Evolutionary conservation across 176 grass and related monocot species (phyloP).

Genomic region (Aegilops bicornis): DNA sequence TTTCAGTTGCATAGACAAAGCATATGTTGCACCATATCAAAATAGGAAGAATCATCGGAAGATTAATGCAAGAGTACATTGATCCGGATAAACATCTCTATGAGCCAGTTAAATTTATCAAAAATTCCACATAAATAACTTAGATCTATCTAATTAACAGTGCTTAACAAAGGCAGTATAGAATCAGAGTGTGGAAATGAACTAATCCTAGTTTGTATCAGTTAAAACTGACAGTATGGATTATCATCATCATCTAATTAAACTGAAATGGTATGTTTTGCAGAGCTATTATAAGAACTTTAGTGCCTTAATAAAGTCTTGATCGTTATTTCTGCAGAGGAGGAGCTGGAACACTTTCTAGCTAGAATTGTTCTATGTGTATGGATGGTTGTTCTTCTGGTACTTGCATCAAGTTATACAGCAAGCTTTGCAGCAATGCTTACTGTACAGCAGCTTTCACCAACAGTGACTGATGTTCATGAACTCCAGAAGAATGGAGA

Average conservation of each 20-base stretch:
- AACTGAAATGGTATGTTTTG: neutral
- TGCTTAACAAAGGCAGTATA: neutral
- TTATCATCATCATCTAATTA: neutral
- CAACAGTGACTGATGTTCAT: constrained; percentile 30
- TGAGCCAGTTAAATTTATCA: no score
- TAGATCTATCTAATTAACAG: neutral
- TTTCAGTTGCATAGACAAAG: neutral
- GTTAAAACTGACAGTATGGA: neutral
- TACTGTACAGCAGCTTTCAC: constrained; percentile 48
- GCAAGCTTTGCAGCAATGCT: constrained; percentile 58
- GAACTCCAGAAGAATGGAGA: constrained; percentile 37
- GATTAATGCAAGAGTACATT: neutral
- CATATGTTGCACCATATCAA: neutral
- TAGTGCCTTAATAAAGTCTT: neutral
- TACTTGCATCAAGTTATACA: constrained; percentile 55
- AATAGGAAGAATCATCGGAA: neutral
- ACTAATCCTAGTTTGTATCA: neutral
- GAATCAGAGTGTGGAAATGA: neutral
- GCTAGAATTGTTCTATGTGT: constrained; percentile 32
- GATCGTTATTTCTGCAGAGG: constrained; percentile 28
- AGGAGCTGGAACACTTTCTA: constrained; percentile 31
- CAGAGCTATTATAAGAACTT: neutral
- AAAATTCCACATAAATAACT: neutral
- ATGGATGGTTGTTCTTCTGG: constrained; percentile 38
- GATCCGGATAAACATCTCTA: neutral